phyloP scores from a whole-genome alignment of 2,329 filamentous ascomycete genomes.

The Colletotrichum chrysophilum region DNA sequence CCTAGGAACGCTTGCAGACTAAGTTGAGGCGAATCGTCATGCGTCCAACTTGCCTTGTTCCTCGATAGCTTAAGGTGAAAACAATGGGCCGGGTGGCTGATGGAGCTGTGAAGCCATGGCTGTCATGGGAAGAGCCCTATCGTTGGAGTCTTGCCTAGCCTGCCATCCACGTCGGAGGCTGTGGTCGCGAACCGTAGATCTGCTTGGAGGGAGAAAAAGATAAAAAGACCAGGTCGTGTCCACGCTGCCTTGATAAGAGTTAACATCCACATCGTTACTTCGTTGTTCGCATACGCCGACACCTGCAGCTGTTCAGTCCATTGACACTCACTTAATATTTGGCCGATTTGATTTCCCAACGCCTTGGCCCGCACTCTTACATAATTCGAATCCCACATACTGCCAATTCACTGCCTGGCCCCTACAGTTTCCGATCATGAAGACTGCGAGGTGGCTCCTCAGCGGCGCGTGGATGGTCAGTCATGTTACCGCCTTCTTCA shows the following conservation, averaged over 20 bases:
- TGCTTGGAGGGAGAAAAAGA: neutral
- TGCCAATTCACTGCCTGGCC: neutral
- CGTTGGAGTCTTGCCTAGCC: neutral
- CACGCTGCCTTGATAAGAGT: neutral
- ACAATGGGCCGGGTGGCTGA: neutral
- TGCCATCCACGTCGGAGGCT: neutral
- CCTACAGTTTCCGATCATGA: neutral
- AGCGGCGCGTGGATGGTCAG: neutral
- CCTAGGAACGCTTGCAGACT: constrained; percentile 3
- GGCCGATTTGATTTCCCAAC: neutral
- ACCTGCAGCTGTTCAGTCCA: neutral
- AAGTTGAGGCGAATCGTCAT: constrained; percentile 12
- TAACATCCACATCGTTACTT: neutral
- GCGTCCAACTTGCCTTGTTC: neutral
- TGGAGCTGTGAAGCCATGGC: neutral
- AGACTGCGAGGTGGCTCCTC: neutral
- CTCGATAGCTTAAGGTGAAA: neutral
- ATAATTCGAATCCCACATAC: neutral
- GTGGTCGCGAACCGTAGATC: neutral
- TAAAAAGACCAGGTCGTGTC: constrained; percentile 2
- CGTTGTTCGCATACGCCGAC: neutral
- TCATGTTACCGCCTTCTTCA: constrained; percentile 17
- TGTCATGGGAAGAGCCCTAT: neutral
- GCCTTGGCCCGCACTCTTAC: neutral
- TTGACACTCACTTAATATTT: neutral